Base-by-base conservation (phyloP, 805 yeast genomes). In the Saturnispora quitensis region DNA sequence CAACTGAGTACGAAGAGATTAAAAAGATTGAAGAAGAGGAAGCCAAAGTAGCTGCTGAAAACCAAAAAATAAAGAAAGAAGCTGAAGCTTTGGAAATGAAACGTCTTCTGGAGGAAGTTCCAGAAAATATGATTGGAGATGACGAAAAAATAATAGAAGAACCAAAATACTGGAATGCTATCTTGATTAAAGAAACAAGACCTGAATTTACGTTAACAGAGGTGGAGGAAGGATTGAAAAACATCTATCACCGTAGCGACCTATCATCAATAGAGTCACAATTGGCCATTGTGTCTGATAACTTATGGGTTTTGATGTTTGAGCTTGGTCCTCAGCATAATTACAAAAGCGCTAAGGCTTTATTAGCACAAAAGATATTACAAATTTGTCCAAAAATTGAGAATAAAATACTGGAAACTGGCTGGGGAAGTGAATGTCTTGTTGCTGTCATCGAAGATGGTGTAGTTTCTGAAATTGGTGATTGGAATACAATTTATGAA, bases 191-290 rank as follows among this genome's bases (percentile, higher is more conserved):
- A 35, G 81, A 78, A 50, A 70, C 79, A 3, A 75, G 76, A 38
- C 69, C 75, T 47, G 87, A 86, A 0, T 70, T 76, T 1, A 74
- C 80, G 0, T 67, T 66, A 48, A 73, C 72, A 8, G 76, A 73
- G 18, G 56, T 82, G 10, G 74, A 71, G 46, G 58, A 53, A 0
- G 58, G 67, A 20, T 48, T 48, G 36, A 40, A 33, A 10, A 6
- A 22, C 5, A 13, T 42, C 5, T 48, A 48, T 24, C 4, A 22
- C 15, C 17, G 22, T 25, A 48, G 44, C 34, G 50, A 48, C 35
- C 35, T 48, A 9, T 18, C 46, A n/a, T 31, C 46, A 5, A 34
- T 48, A 24, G 50, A 48, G 27, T 48, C 50, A 13, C 50, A 48
- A n/a, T 17, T 48, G 28, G 46, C 40, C 18, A 22, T 50, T 7